phyloP scores from a whole-genome alignment of 208 protist species.

The Leishmania amazonensis region DNA sequence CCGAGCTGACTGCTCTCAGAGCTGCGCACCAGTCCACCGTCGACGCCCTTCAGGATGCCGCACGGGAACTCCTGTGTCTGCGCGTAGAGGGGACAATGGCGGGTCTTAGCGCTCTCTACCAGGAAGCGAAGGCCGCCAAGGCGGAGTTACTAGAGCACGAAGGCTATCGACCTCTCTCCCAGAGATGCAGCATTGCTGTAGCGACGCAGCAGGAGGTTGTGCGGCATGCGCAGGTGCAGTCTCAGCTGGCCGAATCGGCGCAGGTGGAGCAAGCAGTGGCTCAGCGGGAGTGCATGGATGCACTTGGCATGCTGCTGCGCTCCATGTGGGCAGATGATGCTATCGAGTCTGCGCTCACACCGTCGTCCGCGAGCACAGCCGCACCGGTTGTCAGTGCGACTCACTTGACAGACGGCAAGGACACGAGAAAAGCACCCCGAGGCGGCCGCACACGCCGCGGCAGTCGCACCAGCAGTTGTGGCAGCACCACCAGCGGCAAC shows the following conservation, averaged over 20 bases:
- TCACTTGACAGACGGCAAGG: not conserved
- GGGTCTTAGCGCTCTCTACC: conserved; percentile 33
- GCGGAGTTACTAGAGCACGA: conserved; percentile 35
- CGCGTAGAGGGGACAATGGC: conserved; percentile 42
- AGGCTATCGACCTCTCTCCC: conserved; percentile 25
- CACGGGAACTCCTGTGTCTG: conserved; percentile 40
- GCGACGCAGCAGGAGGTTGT: conserved; percentile 19
- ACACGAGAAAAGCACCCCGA: not conserved
- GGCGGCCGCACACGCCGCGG: not conserved
- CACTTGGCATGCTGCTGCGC: conserved; percentile 36
- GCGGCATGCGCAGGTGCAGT: conserved; percentile 29
- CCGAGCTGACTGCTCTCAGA: conserved; percentile 27
- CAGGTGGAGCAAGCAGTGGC: conserved; percentile 27
- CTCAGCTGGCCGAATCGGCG: conserved; percentile 30
- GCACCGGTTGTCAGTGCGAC: not conserved
- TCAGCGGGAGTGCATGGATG: conserved; percentile 24
- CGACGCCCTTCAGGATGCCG: conserved; percentile 24
- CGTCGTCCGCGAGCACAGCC: not conserved
- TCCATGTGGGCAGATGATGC: conserved; percentile 46
- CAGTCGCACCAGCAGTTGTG: not conserved
- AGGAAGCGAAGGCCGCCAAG: conserved; percentile 34
- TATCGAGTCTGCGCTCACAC: conserved; percentile 2
- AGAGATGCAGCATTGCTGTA: not conserved
- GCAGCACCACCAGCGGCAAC: not conserved
- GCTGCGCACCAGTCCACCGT: conserved; percentile 17